Conservation (phyloP, 768 basidiomycete genomes). For the Kwoniella newhampshirensis region DNA sequence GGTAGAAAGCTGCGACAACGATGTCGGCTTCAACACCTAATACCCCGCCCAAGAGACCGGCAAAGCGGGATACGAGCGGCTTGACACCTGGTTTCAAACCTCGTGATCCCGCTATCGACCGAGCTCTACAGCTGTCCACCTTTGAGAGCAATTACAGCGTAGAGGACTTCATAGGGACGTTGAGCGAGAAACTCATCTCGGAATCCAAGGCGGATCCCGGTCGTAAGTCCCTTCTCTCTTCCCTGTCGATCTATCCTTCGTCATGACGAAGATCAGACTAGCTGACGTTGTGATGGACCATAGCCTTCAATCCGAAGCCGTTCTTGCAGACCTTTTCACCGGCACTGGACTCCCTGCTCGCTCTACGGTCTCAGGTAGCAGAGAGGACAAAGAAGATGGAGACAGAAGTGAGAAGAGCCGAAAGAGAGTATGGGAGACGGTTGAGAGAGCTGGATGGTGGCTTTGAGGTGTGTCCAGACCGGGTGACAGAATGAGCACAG, state of each 20-base stretch:
- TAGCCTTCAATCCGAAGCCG: constrained; percentile 83
- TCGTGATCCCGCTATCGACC: constrained; percentile 58
- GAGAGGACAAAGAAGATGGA: constrained; percentile 87
- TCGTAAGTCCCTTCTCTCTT: constrained; percentile 62
- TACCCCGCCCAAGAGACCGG: constrained; percentile 20
- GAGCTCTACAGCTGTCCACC: constrained; percentile 55
- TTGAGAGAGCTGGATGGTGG: constrained; percentile 89
- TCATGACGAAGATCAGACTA: too few species aligned
- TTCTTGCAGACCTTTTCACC: constrained; percentile 90
- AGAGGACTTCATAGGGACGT: constrained; percentile 78
- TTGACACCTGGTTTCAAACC: constrained; percentile 6
- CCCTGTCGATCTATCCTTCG: neutral
- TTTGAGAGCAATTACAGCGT: constrained; percentile 62
- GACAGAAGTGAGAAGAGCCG: constrained; percentile 80
- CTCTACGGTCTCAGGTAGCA: constrained; percentile 85
- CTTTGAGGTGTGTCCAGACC: constrained; percentile 79
- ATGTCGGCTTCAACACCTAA: constrained; percentile 5
- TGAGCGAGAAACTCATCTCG: constrained; percentile 83
- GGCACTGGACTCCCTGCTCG: constrained; percentile 82
- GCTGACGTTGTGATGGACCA: neutral
- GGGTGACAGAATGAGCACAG: too few species aligned
- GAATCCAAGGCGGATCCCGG: constrained; percentile 80
- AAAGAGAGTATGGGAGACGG: constrained; percentile 90
- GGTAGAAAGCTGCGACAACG: too few species aligned
- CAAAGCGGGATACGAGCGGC: constrained; percentile 22